Base-by-base conservation (phyloP, 2,329 filamentous ascomycete species). In the Juglanconis juglandina region DNA sequence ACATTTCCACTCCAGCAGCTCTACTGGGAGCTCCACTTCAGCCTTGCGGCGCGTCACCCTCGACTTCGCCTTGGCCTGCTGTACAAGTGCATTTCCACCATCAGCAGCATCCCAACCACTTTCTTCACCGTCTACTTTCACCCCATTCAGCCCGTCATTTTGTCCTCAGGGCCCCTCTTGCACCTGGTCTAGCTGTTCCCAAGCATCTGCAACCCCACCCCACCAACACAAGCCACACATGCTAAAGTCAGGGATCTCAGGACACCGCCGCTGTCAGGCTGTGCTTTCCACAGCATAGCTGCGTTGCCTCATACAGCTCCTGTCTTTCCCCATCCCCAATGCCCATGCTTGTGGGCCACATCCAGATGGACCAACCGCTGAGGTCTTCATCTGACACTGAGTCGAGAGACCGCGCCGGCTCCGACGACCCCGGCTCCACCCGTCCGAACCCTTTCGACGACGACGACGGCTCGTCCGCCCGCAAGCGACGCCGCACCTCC, bases 391-490 rank as follows among this genome's bases (percentile, higher is more conserved):
- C 55, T 32, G 46, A 48, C 46, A 73, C 76, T 70, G 80, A 83
- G 74, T 76, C 76, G 72, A 79, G 76, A 79, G 81, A 84, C 76
- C 81, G 82, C 74, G 81, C 82, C 69, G 77, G 79, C 74, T 87
- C 84, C 68, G 82, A 82, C 73, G 86, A 88, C 77, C 81, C 83
- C 72, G 80, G 80, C 72, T 83, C 84, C 68, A 85, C 81, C 66
- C 81, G 86, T 64, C 83, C 83, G 56, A 87, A 88, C 65, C 86
- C 86, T 46, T 88, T 87, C 71, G 80, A 86, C 74, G 84, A 87
- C 73, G 76, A 73, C 69, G 81, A 84, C 65, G 69, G 74, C 51
- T 77, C 80, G 47, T 79, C 61, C 39, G 61, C 85, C 59, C 79
- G 85, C 65, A 88, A 88, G 72, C 83, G 86, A 56, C 84, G 83